A percentile compares a stretch with the other conserved stretches of the same genome.
These are phyloP conservation scores for Alternaria metachromatica DNA, from an alignment of 2,329 filamentous ascomycete species.

Conservation along the genomic window DNA sequence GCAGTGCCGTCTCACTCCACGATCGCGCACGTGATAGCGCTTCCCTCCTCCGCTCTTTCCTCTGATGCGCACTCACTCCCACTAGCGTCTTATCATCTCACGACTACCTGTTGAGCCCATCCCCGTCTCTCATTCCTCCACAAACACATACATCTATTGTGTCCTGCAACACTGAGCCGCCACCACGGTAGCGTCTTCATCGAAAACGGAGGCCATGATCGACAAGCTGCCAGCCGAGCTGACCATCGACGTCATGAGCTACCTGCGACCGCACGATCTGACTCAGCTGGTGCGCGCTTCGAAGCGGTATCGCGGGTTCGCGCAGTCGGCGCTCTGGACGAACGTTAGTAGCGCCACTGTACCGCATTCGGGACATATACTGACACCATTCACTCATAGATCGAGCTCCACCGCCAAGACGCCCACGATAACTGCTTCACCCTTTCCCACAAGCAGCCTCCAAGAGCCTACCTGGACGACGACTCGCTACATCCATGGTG, in stretches of 20 bases:
- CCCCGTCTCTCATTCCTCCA: background rate
- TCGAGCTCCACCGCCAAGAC: conserved; percentile 4
- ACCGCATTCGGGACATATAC: no score
- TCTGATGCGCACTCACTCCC: background rate
- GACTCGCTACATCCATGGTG: background rate
- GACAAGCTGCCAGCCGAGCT: conserved; percentile 2
- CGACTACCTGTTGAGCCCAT: background rate
- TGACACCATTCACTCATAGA: no score
- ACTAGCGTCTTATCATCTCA: background rate
- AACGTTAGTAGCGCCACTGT: no score
- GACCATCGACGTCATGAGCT: background rate
- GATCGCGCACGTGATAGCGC: background rate
- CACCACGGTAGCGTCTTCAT: background rate
- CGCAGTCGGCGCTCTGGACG: conserved; percentile 1
- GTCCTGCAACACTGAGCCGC: background rate
- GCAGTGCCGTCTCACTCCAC: background rate
- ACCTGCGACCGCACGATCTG: conserved; percentile 3
- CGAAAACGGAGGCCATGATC: background rate
- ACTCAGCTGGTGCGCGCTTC: conserved; percentile 7
- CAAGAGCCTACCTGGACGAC: background rate
- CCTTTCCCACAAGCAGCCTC: background rate
- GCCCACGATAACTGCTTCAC: background rate
- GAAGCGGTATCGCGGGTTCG: conserved; percentile 1
- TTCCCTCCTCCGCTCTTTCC: background rate
- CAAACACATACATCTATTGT: background rate